Percentiles rank a stretch among this genome's conserved stretches.
These are phyloP conservation scores for Escallonia rubra DNA, from an alignment of 129 eudicot genomes.

Conservation along the genomic window DNA sequence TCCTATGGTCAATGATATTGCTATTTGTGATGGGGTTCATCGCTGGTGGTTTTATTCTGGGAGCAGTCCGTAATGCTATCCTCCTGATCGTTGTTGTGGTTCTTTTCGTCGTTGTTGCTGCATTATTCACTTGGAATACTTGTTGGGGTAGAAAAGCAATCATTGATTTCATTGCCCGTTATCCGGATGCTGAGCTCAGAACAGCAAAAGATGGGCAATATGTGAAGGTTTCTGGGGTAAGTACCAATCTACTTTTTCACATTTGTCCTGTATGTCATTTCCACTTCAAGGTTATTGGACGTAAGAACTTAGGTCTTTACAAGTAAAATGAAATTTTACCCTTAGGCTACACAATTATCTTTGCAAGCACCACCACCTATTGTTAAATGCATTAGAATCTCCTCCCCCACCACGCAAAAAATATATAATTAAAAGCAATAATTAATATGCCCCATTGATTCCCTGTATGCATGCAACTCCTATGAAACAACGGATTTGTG, in stretches of 20 bases:
- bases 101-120: not conserved
- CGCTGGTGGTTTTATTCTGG: slow-evolving; percentile 59
- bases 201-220: slow-evolving; percentile 87
- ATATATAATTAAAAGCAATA: too few species aligned
- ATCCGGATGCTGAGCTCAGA: slow-evolving; percentile 80
- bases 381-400: too few species aligned
- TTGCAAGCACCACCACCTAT: too few species aligned
- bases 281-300: too few species aligned
- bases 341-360: too few species aligned
- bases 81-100: slow-evolving; percentile 21
- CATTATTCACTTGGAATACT: slow-evolving; percentile 37
- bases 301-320: too few species aligned
- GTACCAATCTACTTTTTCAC: slow-evolving; percentile 7
- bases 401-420: too few species aligned
- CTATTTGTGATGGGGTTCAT: slow-evolving; percentile 61
- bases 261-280: too few species aligned
- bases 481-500: too few species aligned
- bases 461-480: too few species aligned
- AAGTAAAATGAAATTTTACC: too few species aligned
- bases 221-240: slow-evolving; percentile 95
- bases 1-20: slow-evolving; percentile 68
- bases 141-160: slow-evolving; percentile 34
- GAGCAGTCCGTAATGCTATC: slow-evolving; percentile 38
- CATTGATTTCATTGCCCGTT: slow-evolving; percentile 34
- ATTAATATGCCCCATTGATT: too few species aligned